A percentile compares a stretch with the other conserved stretches of the same genome.
phyloP scores from a whole-genome alignment of 2,329 filamentous ascomycete species.

The Dothideomycetidae sp. region DNA sequence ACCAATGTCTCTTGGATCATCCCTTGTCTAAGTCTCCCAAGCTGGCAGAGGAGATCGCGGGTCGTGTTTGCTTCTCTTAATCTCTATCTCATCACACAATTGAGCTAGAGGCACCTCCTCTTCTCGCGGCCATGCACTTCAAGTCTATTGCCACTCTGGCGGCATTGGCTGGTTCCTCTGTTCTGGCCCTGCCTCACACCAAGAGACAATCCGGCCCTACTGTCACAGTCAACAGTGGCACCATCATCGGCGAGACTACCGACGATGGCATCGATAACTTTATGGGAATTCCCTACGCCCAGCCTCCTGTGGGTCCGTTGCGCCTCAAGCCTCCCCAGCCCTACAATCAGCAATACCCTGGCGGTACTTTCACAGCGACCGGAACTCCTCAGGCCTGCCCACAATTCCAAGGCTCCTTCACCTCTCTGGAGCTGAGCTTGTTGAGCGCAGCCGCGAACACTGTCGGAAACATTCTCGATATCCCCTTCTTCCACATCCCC shows the following conservation, averaged over 20 bases:
- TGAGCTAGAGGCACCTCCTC: too few relatives aligned
- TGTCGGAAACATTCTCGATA: constrained; percentile 25
- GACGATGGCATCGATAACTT: constrained; percentile 51
- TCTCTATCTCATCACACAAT: too few relatives aligned
- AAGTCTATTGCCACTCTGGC: constrained; percentile 3
- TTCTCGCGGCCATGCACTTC: constrained; percentile 7
- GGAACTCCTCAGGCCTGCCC: constrained; percentile 50
- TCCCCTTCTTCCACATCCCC: constrained; percentile 25
- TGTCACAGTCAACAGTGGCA: constrained; percentile 43
- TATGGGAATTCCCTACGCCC: constrained; percentile 60
- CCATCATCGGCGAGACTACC: constrained; percentile 36
- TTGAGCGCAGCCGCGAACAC: constrained; percentile 23
- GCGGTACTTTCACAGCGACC: constrained; percentile 47
- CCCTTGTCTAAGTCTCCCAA: too few relatives aligned
- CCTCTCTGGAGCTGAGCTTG: constrained; percentile 28
- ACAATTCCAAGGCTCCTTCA: constrained; percentile 44
- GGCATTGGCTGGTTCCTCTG: constrained; percentile 9
- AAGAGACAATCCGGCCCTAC: constrained; percentile 28
- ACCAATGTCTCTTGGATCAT: too few relatives aligned
- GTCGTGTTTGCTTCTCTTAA: too few relatives aligned
- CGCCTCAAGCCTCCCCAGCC: constrained; percentile 56
- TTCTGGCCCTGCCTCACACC: constrained; percentile 8
- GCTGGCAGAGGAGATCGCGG: too few relatives aligned
- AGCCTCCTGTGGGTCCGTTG: constrained; percentile 50
- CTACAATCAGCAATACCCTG: constrained; percentile 36